Evolutionary conservation across 495 filamentous ascomycete genomes (phyloP).

Genomic region (Xylaria curta): DNA sequence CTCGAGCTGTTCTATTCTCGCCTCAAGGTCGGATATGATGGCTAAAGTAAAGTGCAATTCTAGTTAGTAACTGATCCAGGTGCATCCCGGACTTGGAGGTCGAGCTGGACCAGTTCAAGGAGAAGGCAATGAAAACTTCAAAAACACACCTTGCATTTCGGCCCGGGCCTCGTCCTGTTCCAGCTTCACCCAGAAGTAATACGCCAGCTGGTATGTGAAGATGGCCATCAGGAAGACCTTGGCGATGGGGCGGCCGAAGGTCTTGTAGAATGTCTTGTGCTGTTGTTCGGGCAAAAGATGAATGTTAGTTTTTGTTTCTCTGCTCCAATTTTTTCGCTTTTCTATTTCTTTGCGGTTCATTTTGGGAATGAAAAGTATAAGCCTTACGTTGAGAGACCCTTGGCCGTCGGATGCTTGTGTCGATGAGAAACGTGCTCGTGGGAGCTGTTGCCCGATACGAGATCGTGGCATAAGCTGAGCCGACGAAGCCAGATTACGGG

Average conservation of each 20-base stretch:
- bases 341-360: background rate
- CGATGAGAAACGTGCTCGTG: conserved; percentile 31
- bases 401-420: conserved; percentile 21
- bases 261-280: conserved; percentile 77
- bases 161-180: conserved; percentile 75
- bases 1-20: conserved; percentile 40
- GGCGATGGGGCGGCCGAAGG: conserved; percentile 77
- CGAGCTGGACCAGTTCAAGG: background rate
- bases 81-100: background rate
- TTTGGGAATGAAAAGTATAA: background rate
- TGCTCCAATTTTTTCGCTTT: background rate
- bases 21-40: conserved; percentile 41
- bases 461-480: conserved; percentile 16
- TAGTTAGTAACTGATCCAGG: conserved; percentile 21
- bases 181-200: conserved; percentile 87
- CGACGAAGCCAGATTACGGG: background rate
- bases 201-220: conserved; percentile 85
- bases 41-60: conserved; percentile 28
- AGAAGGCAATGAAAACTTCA: conserved; percentile 7
- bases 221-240: conserved; percentile 88
- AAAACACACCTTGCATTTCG: conserved; percentile 57
- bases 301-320: background rate
- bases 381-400: conserved; percentile 37
- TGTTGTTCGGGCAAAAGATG: background rate
- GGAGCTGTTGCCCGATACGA: conserved; percentile 25